Base-by-base conservation (phyloP, 1,139 yeast genomes). In the Casaregolazyma suthepensis region DNA sequence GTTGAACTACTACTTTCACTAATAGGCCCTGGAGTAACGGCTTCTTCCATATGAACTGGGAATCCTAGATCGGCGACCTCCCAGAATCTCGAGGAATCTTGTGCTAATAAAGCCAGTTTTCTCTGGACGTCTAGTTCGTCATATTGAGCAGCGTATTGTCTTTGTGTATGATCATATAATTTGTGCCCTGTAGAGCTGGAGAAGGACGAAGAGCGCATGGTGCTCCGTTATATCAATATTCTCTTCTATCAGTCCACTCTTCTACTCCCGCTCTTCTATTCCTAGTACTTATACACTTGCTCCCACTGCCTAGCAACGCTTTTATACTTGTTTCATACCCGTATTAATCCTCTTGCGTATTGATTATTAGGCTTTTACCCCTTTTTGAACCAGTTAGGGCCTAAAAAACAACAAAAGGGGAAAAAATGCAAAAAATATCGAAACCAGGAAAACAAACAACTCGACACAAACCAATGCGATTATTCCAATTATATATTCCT, bases 11-110 rank as follows among this genome's bases (percentile, higher is more conserved):
- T 26, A 12, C 12, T 26, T 5, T 9, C 2, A 7, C 31, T 26
- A 26, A 2, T 9, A 5, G 31, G 6, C 10, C 31, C 31, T n/a
- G n/a, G n/a, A 9, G 6, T 5, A 7, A 9, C 12, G 2, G 31
- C 10, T 5, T 50, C 46, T 3, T 51, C 42, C 23, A 51, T 44
- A 13, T 54, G 56, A n/a, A 53, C 45, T 7, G 68, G 69, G 56
- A 65, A 66, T 23, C 70, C 70, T 45, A 58, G 57, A 52, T 66
- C 68, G 18, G 65, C 52, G 31, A 66, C 53, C 50, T 66, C 68
- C 52, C 66, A 68, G 45, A 66, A 66, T 45, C 54, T 57, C 26
- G 48, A 43, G 17, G 57, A 56, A 1, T 65, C 58, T 13, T 56
- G 52, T 29, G 55, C 52, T 43, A 66, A 57, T 46, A 64, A 58